Evolutionary conservation across 768 basidiomycete species (phyloP), one percentile per base, ranked within the genome.

Genomic region (Termitomyces sp.): DNA sequence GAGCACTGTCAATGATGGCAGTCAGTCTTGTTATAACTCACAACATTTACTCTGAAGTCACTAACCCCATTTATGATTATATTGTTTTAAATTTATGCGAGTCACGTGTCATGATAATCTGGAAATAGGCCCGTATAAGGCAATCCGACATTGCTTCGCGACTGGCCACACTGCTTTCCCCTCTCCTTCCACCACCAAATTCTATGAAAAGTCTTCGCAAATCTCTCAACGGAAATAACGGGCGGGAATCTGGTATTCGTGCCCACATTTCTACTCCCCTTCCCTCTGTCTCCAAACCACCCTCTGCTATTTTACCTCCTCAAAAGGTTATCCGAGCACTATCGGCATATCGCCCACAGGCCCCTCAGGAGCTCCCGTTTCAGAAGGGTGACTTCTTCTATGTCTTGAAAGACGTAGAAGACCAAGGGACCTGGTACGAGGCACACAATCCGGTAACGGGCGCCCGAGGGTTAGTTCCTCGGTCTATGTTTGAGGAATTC

Each of bases 361-460:
- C 84, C 0, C 92, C 94, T 2, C 87, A 92, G 68, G 87, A 98
- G 63, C 85, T 99, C 43, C 83, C 90, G 31, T 98, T 98, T 71
- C 77, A 83, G 62, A 90, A 90, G 73, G 97, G 97, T 61, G 97
- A 99, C 75, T 97, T 98, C 75, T 98, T 98, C 79, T 91, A 98
- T 72, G 96, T 98, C 50, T 79, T 92, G 36, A 84, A 83, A 57
- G 94, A 97, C 65, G 73, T 81, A 18, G 79, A 84, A 49, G 65
- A 73, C 42, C 67, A 76, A 20, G 79, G 76, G 3, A 72, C 76
- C 46, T 98, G 89, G 87, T 99, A 93, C 67, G 92, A 98, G 69
- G 97, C 94, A 4, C 86, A 95, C 69, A 98, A 99, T 68, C 97
- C 96, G 13, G 80, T 94, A 61, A 86, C 88, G 16, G 92, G 93